Conservation (phyloP, 805 yeast species). For the Candida nonsorbophila region DNA sequence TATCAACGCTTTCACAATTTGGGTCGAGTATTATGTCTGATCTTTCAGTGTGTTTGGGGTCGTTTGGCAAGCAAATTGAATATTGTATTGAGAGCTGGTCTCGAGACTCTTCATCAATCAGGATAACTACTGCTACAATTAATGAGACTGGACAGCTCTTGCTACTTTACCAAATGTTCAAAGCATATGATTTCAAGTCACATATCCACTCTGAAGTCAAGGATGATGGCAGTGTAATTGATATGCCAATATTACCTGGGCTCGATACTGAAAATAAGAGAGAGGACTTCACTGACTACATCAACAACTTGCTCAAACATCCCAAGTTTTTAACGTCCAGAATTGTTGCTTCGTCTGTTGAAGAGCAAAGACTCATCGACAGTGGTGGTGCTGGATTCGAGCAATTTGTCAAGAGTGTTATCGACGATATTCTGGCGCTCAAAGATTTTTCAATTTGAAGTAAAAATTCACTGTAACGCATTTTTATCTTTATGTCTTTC, state of each 20-base stretch:
- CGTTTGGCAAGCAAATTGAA: slow-evolving; percentile 62
- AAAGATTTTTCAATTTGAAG: slow-evolving; percentile 27
- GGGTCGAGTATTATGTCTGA: slow-evolving; percentile 65
- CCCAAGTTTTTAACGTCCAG: slow-evolving; percentile 78
- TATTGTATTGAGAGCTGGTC: slow-evolving; percentile 68
- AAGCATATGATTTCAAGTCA: slow-evolving; percentile 46
- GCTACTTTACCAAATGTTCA: slow-evolving; percentile 55
- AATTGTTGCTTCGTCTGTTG: slow-evolving; percentile 55
- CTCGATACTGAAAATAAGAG: slow-evolving; percentile 56
- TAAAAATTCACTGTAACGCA: too few species aligned
- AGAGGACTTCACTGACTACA: slow-evolving; percentile 52
- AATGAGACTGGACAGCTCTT: slow-evolving; percentile 54
- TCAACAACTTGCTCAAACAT: slow-evolving; percentile 75
- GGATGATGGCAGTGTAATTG: slow-evolving; percentile 12
- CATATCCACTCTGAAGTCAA: slow-evolving; percentile 16
- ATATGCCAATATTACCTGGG: slow-evolving; percentile 46
- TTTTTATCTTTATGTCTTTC: slow-evolving; percentile 27
- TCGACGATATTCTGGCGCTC: slow-evolving; percentile 32
- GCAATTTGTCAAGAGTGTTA: slow-evolving; percentile 21
- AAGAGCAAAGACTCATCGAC: slow-evolving; percentile 57
- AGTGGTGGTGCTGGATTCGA: slow-evolving; percentile 30
- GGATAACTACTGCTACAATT: slow-evolving; percentile 29
- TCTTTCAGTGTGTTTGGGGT: slow-evolving; percentile 52
- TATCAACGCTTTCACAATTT: slow-evolving; percentile 54
- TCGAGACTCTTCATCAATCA: slow-evolving; percentile 41